Base-by-base conservation (phyloP, 1,284 basidiomycete genomes). In the Cerrena zonata region DNA sequence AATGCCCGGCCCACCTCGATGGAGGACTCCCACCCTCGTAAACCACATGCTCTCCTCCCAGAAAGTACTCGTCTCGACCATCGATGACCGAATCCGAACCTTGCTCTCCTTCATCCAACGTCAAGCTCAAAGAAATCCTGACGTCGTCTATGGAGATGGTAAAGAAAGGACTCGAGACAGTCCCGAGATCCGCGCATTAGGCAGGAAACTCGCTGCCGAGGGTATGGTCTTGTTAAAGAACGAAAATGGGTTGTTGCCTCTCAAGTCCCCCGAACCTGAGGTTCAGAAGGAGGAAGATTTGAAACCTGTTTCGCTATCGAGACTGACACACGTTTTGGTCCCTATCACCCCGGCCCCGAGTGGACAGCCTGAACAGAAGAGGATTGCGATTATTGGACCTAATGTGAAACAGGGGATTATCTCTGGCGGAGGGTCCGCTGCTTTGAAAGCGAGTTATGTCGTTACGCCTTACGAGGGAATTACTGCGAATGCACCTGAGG, bases 201-300 rank as follows among this genome's bases (percentile, higher is more conserved):
- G 79, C 53, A 70, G 83, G 40, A 72, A 75, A 49, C 61, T 86
- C 1, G 84, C 84, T 12, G 74, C 76, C 5, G 79, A 84, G 52
- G 77, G 79, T 0, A 80, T 86, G 56, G 85, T 89, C 11, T 67
- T 90, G 25, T 69, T 90, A 51, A 86, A 86, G 69, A 90, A 91
- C 61, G 67, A 77, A n/a, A 61, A 63, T 15, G 54, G 66, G 2
- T 57, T 84, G 2, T 67, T 80, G 22, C 77, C 77, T 1, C 53
- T 79, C 11, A 61, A 61, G 47, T 40, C 50, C 3, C 47, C 45
- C 11, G 44, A 46, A 25, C 54, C 50, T 4, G 62, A 62, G 18
- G 43, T 22, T 45, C 13, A 10, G 21, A n/a, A n/a, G n/a, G 30
- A 34, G 30, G 30, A 7, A 7, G 7, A 7, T 15, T 15, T 34